Evolutionary conservation across 257 asterid genomes (phyloP).

Genomic region (Coffea eugenioides): DNA sequence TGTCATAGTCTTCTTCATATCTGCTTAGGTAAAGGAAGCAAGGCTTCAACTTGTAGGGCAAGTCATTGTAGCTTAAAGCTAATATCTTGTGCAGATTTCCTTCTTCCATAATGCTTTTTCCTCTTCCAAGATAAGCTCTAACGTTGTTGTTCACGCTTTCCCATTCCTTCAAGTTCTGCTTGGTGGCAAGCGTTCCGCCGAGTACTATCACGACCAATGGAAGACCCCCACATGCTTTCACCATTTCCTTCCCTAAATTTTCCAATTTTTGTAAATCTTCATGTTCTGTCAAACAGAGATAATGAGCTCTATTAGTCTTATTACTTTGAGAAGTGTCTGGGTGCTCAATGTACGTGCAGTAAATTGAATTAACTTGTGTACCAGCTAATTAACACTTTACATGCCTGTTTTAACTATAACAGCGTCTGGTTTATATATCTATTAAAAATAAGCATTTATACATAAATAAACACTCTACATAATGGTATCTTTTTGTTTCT

Average conservation of each 20-base stretch:
- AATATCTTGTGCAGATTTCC: neutral
- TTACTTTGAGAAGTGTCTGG: too few relatives aligned
- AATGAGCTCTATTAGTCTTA: too few relatives aligned
- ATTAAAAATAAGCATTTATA: too few relatives aligned
- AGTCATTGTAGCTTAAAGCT: slow-evolving; percentile 11
- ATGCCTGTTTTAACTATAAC: too few relatives aligned
- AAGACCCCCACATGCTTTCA: slow-evolving; percentile 1
- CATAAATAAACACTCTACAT: too few relatives aligned
- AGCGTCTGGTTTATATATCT: too few relatives aligned
- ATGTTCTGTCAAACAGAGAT: neutral
- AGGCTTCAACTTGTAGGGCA: slow-evolving; percentile 14
- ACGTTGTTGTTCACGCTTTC: neutral
- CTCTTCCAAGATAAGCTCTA: neutral
- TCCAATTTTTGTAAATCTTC: neutral
- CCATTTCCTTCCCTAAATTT: slow-evolving; percentile 9
- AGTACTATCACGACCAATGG: slow-evolving; percentile 14
- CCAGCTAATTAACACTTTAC: too few relatives aligned
- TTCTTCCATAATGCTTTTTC: neutral
- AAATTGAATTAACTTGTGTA: too few relatives aligned
- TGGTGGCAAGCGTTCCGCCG: slow-evolving; percentile 13
- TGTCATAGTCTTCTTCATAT: slow-evolving; percentile 5
- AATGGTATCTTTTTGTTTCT: too few relatives aligned
- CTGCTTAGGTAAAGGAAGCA: slow-evolving; percentile 12
- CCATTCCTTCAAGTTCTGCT: neutral
- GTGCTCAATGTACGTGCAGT: too few relatives aligned